Percentiles rank a stretch among this genome's conserved stretches.
These are phyloP conservation scores for Pyrus bretschneideri DNA, from an alignment of 306 rosid genomes.

Conservation along the genomic window DNA sequence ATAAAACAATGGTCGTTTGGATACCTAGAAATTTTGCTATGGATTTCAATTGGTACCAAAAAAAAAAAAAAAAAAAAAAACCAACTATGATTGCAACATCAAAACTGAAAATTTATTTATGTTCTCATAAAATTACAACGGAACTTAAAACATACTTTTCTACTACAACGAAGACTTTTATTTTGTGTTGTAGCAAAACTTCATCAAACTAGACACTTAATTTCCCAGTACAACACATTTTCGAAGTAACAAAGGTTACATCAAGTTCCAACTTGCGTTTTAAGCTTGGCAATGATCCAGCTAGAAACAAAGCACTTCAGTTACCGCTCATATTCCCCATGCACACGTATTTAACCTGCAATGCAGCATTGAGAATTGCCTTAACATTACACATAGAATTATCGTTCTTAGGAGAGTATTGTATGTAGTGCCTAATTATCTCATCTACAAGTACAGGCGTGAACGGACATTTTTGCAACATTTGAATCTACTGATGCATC, in stretches of 20 bases:
- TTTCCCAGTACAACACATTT: not conserved
- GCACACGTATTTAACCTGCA: constrained; percentile 84
- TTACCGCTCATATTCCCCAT: constrained; percentile 72
- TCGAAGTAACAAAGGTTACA: not conserved
- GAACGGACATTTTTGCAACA: not conserved
- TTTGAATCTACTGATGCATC: not conserved
- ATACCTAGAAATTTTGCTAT: not conserved
- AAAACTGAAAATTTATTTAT: not conserved
- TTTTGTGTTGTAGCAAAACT: not conserved
- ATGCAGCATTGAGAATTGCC: not conserved
- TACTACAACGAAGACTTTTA: not conserved
- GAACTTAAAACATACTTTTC: not conserved
- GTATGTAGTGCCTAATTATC: not conserved
- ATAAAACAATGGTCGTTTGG: not conserved
- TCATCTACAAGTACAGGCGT: not conserved
- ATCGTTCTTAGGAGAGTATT: not conserved
- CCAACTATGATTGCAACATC: not conserved
- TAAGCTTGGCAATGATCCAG: constrained; percentile 13
- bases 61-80: not conserved
- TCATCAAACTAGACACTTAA: not conserved
- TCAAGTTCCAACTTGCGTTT: constrained; percentile 4
- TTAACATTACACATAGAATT: not conserved
- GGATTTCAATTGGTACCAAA: not conserved
- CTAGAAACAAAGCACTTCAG: constrained; percentile 28
- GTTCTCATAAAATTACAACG: not conserved